Base-by-base conservation (phyloP, 2,329 filamentous ascomycete species). In the Cladophialophora exuberans region DNA sequence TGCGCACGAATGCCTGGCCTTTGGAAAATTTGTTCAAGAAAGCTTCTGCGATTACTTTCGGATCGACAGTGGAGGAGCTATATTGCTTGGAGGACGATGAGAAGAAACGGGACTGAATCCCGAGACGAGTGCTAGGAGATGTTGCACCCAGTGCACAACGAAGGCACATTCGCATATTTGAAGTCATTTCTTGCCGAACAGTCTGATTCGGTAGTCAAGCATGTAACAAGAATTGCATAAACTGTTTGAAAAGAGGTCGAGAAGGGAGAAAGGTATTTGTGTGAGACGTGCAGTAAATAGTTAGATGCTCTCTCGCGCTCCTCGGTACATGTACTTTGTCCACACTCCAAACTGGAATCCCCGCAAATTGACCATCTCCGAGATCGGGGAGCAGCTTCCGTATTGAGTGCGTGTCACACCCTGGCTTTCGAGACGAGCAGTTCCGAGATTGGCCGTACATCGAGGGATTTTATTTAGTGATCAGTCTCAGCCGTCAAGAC, bases 21-120 rank as follows among this genome's bases (percentile, higher is more conserved):
- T 72, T 71, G 52, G 75, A 71, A 44, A 75, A 74, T 47, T 70
- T 71, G 5, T 67, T 65, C 15, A 78, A 69, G 61, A 79, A 79
- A 0, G 54, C 57, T 11, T 62, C 58, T 35, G 62, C 56, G 31
- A 63, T 51, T 7, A 42, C 49, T 38, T 61, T 57, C 10, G 61
- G 49, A 45, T 65, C 57, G 13, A 23, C 26, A 5, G 53, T 31
- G 13, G 31, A 33, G 20, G 31, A 43, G 11, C 23, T 31, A 13
- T 23, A 20, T 18, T 31, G 5, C 13, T 44, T 54, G 13, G 41
- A 45, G n/a, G 46, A 54, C 7, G 50, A 53, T 7, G 52, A 55
- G 22, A 60, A 54, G 33, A n/a, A 42, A 6, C 57, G 53, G 13
- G 25, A 35, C 2, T 42, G 20, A 22, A 9, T 47, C 39, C 46